These are phyloP conservation scores for Apiospora koreana DNA, from an alignment of 2,329 filamentous ascomycete genomes.

Conservation along the genomic window DNA sequence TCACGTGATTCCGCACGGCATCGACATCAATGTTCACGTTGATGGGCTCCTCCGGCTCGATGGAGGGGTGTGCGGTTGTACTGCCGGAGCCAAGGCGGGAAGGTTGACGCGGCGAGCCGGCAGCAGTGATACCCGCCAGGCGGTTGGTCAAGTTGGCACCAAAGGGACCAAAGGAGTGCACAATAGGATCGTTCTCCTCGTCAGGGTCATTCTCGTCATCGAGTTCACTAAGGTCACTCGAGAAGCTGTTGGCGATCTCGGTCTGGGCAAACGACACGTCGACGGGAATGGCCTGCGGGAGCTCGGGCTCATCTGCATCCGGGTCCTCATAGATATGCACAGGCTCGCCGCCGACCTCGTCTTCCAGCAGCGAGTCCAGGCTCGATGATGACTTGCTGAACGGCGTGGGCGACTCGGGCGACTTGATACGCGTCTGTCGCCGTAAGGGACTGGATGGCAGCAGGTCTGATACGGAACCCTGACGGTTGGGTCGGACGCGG, in stretches of 20 bases:
- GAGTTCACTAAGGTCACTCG: slow-evolving; percentile 57
- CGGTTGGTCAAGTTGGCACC: slow-evolving; percentile 82
- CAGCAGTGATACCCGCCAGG: slow-evolving; percentile 71
- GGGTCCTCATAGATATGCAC: slow-evolving; percentile 77
- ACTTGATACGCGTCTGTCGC: slow-evolving; percentile 60
- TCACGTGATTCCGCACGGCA: slow-evolving; percentile 77
- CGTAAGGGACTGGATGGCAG: slow-evolving; percentile 64
- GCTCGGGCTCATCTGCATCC: slow-evolving; percentile 54
- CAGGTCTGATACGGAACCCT: slow-evolving; percentile 36
- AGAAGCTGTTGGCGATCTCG: slow-evolving; percentile 54
- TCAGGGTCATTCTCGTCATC: slow-evolving; percentile 74
- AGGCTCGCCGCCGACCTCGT: slow-evolving; percentile 37
- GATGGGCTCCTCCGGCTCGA: slow-evolving; percentile 30
- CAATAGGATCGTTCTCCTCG: slow-evolving; percentile 91
- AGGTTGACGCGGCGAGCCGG: slow-evolving; percentile 62
- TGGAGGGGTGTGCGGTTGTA: slow-evolving; percentile 24
- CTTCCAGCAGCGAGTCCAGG: slow-evolving; percentile 46
- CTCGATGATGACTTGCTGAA: slow-evolving; percentile 42
- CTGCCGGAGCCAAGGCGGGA: slow-evolving; percentile 23
- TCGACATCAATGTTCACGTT: slow-evolving; percentile 37
- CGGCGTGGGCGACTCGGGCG: slow-evolving; percentile 71
- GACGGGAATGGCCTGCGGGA: slow-evolving; percentile 34
- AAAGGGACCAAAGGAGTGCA: slow-evolving; percentile 90
- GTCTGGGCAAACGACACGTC: slow-evolving; percentile 50
- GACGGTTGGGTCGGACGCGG: slow-evolving; percentile 34